Conservation (phyloP, 176 grass and related monocot genomes). For the Carex parvula region DNA sequence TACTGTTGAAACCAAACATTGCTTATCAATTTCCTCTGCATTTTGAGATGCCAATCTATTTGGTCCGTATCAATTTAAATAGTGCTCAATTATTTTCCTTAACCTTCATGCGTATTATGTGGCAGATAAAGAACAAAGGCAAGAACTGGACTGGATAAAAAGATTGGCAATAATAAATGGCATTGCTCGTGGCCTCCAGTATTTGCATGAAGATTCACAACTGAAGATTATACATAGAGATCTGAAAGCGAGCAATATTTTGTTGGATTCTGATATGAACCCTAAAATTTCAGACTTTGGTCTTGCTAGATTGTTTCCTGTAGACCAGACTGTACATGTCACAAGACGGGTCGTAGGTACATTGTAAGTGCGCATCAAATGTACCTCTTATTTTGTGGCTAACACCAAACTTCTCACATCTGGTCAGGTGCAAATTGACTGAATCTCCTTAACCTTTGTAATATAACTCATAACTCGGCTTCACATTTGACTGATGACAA, state of each 20-base stretch:
- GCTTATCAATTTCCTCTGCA: background rate
- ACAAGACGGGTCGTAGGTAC: slow-evolving; percentile 63
- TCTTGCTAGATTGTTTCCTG: slow-evolving; percentile 50
- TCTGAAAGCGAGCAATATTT: slow-evolving; percentile 74
- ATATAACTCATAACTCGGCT: background rate
- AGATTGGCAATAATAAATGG: slow-evolving; percentile 45
- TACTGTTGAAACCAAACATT: background rate
- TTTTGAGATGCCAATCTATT: background rate
- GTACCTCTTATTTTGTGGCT: background rate
- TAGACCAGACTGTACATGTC: slow-evolving; percentile 33
- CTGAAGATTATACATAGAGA: slow-evolving; percentile 57
- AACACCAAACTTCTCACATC: background rate
- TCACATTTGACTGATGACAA: background rate
- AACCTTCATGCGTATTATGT: background rate
- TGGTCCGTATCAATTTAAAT: background rate
- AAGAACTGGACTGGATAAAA: slow-evolving; percentile 37
- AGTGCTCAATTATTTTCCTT: background rate
- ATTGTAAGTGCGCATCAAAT: slow-evolving; percentile 40
- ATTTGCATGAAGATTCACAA: slow-evolving; percentile 58
- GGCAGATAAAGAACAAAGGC: slow-evolving; percentile 34
- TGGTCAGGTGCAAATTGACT: background rate
- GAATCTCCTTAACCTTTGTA: background rate
- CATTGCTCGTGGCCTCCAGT: slow-evolving; percentile 57
- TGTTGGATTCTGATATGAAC: slow-evolving; percentile 53
- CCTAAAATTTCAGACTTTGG: slow-evolving; percentile 78